Conservation (phyloP, 2,329 filamentous ascomycete genomes). For the Ophiostoma fasciatum region DNA sequence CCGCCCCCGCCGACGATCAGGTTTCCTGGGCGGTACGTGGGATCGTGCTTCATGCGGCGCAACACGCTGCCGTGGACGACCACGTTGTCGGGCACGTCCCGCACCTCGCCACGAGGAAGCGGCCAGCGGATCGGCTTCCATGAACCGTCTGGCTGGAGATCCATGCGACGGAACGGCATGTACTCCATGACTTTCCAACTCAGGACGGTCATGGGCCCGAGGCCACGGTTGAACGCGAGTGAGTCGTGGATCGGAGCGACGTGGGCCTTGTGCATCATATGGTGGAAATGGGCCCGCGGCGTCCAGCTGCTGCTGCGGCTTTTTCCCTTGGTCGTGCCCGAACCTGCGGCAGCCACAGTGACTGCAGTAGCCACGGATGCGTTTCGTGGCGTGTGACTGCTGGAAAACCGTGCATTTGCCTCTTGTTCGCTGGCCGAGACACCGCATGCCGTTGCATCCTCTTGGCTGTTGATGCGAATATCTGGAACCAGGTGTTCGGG, state of each 20-base stretch:
- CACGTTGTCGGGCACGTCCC: conserved; percentile 58
- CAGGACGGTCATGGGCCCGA: conserved; percentile 38
- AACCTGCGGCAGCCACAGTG: too few relatives aligned
- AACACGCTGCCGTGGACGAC: conserved; percentile 63
- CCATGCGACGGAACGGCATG: conserved; percentile 68
- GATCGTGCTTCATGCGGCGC: conserved; percentile 49
- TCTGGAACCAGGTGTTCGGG: too few relatives aligned
- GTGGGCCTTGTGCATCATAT: conserved; percentile 42
- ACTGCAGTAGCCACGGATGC: too few relatives aligned
- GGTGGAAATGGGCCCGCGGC: conserved; percentile 31
- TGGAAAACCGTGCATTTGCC: too few relatives aligned
- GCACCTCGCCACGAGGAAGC: conserved; percentile 59
- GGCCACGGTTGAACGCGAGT: conserved; percentile 46
- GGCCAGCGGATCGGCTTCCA: conserved; percentile 77
- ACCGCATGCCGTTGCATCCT: conserved; percentile 12
- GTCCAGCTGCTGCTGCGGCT: conserved; percentile 6
- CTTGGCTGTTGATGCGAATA: conserved; percentile 21
- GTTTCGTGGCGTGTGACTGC: too few relatives aligned
- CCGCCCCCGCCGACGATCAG: conserved; percentile 68
- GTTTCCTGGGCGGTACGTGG: conserved; percentile 59
- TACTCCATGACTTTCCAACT: conserved; percentile 72
- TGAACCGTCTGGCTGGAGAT: conserved; percentile 53
- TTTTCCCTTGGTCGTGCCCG: too few relatives aligned
- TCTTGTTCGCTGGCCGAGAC: too few relatives aligned
- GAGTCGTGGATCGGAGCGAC: conserved; percentile 53